These are phyloP conservation scores for Zelonia costaricensis DNA, from an alignment of 208 protist species.

Conservation along the genomic window DNA sequence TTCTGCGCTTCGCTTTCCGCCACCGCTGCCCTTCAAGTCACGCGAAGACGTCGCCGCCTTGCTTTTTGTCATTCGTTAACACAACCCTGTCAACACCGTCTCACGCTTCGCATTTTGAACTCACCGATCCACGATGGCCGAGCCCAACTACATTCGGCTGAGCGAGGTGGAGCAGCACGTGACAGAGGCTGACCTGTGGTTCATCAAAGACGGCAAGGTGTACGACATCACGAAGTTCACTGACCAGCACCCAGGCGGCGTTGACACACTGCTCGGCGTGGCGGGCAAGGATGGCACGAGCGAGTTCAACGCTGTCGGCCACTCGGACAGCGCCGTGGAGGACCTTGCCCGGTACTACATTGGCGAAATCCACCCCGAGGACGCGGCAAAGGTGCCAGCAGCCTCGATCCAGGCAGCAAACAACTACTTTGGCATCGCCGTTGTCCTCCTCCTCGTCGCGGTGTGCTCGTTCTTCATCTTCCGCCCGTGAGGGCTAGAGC, in stretches of 20 bases:
- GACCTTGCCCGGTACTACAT: slow-evolving; percentile 78
- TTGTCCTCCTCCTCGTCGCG: slow-evolving; percentile 44
- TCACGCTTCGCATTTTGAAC: no score
- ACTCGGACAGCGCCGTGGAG: slow-evolving; percentile 67
- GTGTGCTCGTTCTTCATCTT: slow-evolving; percentile 64
- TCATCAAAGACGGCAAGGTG: slow-evolving; percentile 86
- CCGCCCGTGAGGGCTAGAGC: slow-evolving; percentile 19
- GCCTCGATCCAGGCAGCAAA: slow-evolving; percentile 23
- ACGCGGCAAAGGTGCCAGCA: slow-evolving; percentile 38
- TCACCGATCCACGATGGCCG: slow-evolving; percentile 9
- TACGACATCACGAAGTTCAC: slow-evolving; percentile 88
- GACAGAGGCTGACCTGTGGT: slow-evolving; percentile 74
- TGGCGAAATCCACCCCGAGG: slow-evolving; percentile 69
- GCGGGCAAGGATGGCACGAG: slow-evolving; percentile 83
- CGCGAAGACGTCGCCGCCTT: no score
- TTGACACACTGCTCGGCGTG: slow-evolving; percentile 80
- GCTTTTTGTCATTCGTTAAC: no score
- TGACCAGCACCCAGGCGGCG: slow-evolving; percentile 89
- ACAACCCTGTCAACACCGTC: no score
- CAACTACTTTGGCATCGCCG: slow-evolving; percentile 43
- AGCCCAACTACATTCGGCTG: slow-evolving; percentile 41
- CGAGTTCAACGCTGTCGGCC: slow-evolving; percentile 84
- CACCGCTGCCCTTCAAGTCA: no score
- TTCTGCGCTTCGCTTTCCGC: no score
- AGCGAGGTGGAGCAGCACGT: slow-evolving; percentile 72